These are phyloP conservation scores for Russula foetens DNA, from an alignment of 768 basidiomycete genomes.

Conservation along the genomic window DNA sequence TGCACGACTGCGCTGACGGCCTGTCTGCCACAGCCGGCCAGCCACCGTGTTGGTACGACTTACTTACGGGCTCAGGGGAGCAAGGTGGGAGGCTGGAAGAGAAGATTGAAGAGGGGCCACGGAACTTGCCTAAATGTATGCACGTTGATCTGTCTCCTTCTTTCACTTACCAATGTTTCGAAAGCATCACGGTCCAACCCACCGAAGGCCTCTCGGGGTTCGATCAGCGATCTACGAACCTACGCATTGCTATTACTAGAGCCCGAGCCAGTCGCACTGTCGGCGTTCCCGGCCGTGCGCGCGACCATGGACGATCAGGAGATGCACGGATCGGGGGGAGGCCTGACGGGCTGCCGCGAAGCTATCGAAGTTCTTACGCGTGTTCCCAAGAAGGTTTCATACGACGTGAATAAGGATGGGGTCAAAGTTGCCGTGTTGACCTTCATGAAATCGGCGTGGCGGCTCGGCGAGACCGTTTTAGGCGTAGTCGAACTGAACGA, in stretches of 20 bases:
- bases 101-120: slow-evolving; percentile 11
- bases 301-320: slow-evolving; percentile 19
- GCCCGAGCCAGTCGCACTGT: slow-evolving; percentile 5
- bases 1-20: neutral
- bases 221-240: slow-evolving; percentile 11
- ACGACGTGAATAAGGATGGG: slow-evolving; percentile 92
- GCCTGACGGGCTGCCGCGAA: slow-evolving; percentile 68
- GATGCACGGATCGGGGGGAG: slow-evolving; percentile 28
- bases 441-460: slow-evolving; percentile 83
- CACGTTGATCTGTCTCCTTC: neutral
- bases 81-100: slow-evolving; percentile 10
- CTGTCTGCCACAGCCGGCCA: slow-evolving; percentile 1
- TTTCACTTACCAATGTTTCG: neutral
- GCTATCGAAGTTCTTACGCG: slow-evolving; percentile 88
- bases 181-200: neutral
- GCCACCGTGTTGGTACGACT: slow-evolving; percentile 10
- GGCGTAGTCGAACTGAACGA: slow-evolving; percentile 87
- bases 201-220: slow-evolving; percentile 1
- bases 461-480: slow-evolving; percentile 86
- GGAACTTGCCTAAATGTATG: slow-evolving; percentile 9
- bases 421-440: slow-evolving; percentile 85
- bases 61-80: slow-evolving; percentile 9
- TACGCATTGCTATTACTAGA: slow-evolving; percentile 16
- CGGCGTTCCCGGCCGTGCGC: neutral
- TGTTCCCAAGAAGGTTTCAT: slow-evolving; percentile 88